These are phyloP conservation scores for Serpula lacrymans DNA, from an alignment of 768 basidiomycete species.

Conservation along the genomic window DNA sequence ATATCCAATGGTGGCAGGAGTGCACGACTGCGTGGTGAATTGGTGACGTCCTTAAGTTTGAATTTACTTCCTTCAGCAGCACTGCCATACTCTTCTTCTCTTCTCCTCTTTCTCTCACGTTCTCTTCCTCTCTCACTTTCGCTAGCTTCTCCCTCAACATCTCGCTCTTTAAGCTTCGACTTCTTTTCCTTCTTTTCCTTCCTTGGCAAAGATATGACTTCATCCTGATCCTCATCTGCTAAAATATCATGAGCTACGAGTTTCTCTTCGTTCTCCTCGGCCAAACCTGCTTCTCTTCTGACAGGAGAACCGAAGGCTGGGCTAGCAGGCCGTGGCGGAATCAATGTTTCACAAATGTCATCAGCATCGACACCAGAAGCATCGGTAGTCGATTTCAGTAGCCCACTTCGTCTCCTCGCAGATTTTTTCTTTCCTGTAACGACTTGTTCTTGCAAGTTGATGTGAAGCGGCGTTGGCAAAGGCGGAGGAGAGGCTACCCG, in stretches of 20 bases:
- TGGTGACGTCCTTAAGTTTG: conserved; percentile 65
- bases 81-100: conserved; percentile 32
- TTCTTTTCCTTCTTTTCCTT: conserved; percentile 42
- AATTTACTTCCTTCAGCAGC: conserved; percentile 38
- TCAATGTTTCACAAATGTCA: no score
- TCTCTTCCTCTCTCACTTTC: conserved; percentile 25
- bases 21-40: conserved; percentile 42
- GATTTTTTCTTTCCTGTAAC: conserved; percentile 23
- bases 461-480: conserved; percentile 27
- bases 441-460: conserved; percentile 33
- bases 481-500: conserved; percentile 40
- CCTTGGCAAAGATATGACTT: conserved; percentile 26
- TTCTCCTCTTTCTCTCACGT: conserved; percentile 40
- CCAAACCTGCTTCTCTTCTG: conserved; percentile 51
- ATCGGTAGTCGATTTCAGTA: conserved; percentile 42
- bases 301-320: conserved; percentile 66
- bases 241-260: conserved; percentile 21
- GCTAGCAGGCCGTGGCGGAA: conserved; percentile 56
- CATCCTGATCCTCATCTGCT: conserved; percentile 14
- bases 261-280: conserved; percentile 55
- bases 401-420: conserved; percentile 44
- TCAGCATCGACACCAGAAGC: conserved; percentile 25
- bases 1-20: conserved; percentile 35
- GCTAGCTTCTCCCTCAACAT: conserved; percentile 11
- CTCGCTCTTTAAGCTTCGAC: conserved; percentile 16